Percentiles rank a stretch among this genome's conserved stretches.
phyloP scores from a whole-genome alignment of 2,329 filamentous ascomycete species.

The Hypoxylon sp. region DNA sequence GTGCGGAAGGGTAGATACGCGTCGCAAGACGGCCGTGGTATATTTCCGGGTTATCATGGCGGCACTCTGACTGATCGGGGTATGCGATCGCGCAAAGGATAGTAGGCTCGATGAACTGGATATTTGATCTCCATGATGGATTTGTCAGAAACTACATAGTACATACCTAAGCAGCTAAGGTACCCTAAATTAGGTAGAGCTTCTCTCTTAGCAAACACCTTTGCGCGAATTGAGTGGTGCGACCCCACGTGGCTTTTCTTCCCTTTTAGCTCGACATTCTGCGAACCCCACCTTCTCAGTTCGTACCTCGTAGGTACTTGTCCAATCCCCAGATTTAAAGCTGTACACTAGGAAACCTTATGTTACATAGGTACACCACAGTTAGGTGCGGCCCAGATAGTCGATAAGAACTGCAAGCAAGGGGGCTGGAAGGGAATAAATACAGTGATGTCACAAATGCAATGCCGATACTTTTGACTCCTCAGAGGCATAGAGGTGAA shows the following conservation, averaged over 20 bases:
- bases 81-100: slow-evolving; percentile 29
- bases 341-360: background rate
- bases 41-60: slow-evolving; percentile 46
- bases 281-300: background rate
- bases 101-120: slow-evolving; percentile 15
- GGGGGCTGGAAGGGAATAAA: background rate
- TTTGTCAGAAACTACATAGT: background rate
- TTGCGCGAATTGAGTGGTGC: slow-evolving; percentile 26
- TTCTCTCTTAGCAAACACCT: background rate
- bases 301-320: too few species aligned
- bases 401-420: background rate
- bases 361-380: background rate
- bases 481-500: background rate
- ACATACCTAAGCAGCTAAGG: too few species aligned
- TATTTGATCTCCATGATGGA: slow-evolving; percentile 36
- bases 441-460: slow-evolving; percentile 26
- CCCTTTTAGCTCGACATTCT: too few species aligned
- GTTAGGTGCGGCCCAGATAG: background rate
- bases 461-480: background rate
- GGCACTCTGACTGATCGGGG: slow-evolving; percentile 1
- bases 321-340: slow-evolving; percentile 1
- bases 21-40: slow-evolving; percentile 45
- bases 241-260: slow-evolving; percentile 29
- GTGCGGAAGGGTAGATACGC: slow-evolving; percentile 41
- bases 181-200: background rate